Percentiles rank a stretch among this genome's conserved stretches.
Conservation (phyloP, 768 basidiomycete genomes). For the Termitomyces sp. region DNA sequence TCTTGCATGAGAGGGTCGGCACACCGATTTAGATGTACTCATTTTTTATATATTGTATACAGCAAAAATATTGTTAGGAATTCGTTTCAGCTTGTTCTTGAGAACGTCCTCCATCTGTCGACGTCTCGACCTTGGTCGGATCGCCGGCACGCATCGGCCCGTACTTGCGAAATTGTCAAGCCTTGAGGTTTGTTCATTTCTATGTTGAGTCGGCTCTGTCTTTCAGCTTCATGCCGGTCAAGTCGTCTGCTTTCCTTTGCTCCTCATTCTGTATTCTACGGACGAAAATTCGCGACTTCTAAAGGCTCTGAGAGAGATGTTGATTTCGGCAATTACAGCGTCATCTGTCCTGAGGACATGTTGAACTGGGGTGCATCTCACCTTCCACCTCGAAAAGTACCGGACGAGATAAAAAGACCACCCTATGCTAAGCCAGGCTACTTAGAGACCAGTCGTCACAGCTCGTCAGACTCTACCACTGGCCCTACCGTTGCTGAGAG, state of each 20-base stretch:
- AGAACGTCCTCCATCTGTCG: no score
- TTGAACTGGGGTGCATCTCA: conserved; percentile 60
- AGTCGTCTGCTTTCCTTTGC: background rate
- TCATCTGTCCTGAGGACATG: conserved; percentile 64
- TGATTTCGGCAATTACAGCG: conserved; percentile 48
- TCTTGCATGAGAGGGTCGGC: conserved; percentile 59
- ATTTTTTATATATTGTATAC: background rate
- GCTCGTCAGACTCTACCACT: background rate
- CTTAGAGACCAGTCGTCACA: background rate
- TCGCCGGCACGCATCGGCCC: background rate
- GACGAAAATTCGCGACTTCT: background rate
- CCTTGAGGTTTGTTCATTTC: background rate
- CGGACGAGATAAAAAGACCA: conserved; percentile 49
- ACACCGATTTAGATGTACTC: conserved; percentile 10
- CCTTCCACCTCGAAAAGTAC: conserved; percentile 52
- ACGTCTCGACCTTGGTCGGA: background rate
- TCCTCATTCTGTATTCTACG: background rate
- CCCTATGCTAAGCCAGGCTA: conserved; percentile 37
- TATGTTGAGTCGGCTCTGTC: background rate
- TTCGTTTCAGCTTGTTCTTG: background rate
- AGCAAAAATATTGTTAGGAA: background rate
- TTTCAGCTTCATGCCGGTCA: background rate
- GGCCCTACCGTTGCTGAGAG: conserved; percentile 13
- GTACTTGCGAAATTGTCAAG: background rate
- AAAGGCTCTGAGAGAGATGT: conserved; percentile 14